Conservation (phyloP, 495 filamentous ascomycete genomes). For the Penicillium dipodomyicola region DNA sequence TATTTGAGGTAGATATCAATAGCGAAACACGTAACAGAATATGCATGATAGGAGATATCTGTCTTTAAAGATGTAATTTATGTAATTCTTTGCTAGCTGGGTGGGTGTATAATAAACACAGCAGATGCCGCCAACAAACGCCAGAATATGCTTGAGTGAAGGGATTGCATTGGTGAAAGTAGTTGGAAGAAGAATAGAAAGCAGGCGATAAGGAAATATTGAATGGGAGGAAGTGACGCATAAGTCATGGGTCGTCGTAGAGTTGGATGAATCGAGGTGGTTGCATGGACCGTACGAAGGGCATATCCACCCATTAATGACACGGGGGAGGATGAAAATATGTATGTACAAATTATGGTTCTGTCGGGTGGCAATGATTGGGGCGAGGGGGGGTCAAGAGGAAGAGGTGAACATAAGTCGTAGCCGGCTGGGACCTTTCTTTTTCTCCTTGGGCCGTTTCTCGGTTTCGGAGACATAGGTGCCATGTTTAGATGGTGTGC, state of each 20-base stretch:
- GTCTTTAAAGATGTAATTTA: neutral
- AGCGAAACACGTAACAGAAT: neutral
- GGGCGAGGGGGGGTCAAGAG: neutral
- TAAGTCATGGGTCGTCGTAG: neutral
- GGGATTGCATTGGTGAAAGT: neutral
- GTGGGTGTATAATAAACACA: neutral
- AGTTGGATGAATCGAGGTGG: neutral
- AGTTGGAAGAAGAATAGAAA: neutral
- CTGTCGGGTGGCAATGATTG: conserved; percentile 12
- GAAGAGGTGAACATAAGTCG: conserved; percentile 47
- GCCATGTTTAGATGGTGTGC: conserved; percentile 22
- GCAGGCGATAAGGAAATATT: neutral
- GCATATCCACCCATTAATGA: neutral
- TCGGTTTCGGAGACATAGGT: conserved; percentile 33
- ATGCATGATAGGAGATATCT: neutral
- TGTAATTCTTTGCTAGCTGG: neutral
- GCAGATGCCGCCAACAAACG: neutral
- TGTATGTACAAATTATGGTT: conserved; percentile 6
- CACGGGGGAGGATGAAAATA: neutral
- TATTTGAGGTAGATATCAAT: neutral
- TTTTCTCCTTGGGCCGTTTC: conserved; percentile 39
- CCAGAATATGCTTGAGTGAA: conserved; percentile 3
- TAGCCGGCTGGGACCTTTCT: conserved; percentile 42
- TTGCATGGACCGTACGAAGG: neutral
- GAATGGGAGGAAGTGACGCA: neutral